These are phyloP conservation scores for Eutrema salsugineum DNA, from an alignment of 441 rosid genomes.

Conservation along the genomic window DNA sequence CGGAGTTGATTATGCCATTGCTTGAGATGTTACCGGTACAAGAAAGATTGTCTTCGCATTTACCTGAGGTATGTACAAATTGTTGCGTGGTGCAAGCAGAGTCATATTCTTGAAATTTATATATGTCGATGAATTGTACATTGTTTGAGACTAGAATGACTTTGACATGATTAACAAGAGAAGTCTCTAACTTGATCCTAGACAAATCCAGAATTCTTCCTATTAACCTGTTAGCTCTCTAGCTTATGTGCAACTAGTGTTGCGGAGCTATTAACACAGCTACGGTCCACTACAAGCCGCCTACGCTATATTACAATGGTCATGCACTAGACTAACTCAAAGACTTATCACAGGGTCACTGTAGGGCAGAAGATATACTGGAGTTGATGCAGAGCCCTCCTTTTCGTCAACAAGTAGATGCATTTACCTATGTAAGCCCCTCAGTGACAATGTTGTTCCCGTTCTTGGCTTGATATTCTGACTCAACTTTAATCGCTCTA, in stretches of 20 bases:
- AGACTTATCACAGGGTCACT: conserved; percentile 54
- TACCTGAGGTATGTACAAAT: conserved; percentile 70
- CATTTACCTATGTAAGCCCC: conserved; percentile 82
- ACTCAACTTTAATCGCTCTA: conserved; percentile 19
- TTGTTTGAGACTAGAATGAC: not conserved
- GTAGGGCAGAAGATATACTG: conserved; percentile 70
- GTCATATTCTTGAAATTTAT: not conserved
- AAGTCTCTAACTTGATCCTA: not conserved
- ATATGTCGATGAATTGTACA: not conserved
- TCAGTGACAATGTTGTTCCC: conserved; percentile 11
- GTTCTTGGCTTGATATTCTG: not conserved
- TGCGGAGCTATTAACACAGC: not conserved
- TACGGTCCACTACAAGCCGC: not conserved
- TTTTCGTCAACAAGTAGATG: conserved; percentile 95
- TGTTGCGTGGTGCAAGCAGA: not conserved
- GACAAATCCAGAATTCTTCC: not conserved
- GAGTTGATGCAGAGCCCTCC: conserved; percentile 94
- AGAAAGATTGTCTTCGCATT: conserved; percentile 60
- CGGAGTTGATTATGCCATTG: conserved; percentile 90
- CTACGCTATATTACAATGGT: not conserved
- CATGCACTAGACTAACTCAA: conserved; percentile 12
- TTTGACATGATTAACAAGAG: not conserved
- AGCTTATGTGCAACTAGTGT: not conserved
- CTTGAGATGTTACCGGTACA: conserved; percentile 62
- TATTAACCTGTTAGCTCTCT: not conserved